A percentile compares a stretch with the other conserved stretches of the same genome.
Evolutionary conservation across 2,329 filamentous ascomycete genomes (phyloP).

Genomic region (Talaromyces funiculosus): DNA sequence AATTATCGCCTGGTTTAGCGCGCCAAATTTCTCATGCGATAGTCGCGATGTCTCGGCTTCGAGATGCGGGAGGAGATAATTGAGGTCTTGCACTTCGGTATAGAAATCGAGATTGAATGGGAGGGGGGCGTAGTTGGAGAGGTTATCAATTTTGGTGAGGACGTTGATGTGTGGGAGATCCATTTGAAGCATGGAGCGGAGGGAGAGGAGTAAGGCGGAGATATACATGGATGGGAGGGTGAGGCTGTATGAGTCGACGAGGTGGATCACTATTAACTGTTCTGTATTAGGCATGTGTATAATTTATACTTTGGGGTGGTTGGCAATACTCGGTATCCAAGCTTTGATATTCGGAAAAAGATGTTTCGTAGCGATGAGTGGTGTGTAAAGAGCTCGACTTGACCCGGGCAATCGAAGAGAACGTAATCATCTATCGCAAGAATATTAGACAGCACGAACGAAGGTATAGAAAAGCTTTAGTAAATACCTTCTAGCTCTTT

Average conservation of each 20-base stretch:
- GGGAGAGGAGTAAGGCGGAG: conserved; percentile 83
- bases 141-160: conserved; percentile 94
- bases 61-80: conserved; percentile 74
- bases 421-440: conserved; percentile 69
- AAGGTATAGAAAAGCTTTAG: not conserved
- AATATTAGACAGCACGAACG: conserved; percentile 12
- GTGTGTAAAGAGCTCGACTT: conserved; percentile 95
- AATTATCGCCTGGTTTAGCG: conserved; percentile 80
- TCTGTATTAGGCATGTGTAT: not conserved
- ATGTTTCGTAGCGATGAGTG: conserved; percentile 88
- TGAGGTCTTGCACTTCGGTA: conserved; percentile 91
- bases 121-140: conserved; percentile 74
- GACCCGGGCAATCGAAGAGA: conserved; percentile 91
- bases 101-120: conserved; percentile 97
- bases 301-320: conserved; percentile 36
- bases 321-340: conserved; percentile 74
- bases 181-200: conserved; percentile 97
- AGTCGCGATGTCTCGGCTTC: conserved; percentile 69
- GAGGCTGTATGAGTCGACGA: conserved; percentile 89
- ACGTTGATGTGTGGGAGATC: conserved; percentile 95
- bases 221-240: conserved; percentile 93
- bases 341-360: conserved; percentile 81
- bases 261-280: conserved; percentile 85
- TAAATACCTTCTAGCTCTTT: conserved; percentile 60
- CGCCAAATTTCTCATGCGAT: conserved; percentile 69